Evolutionary conservation across 2,329 filamentous ascomycete species (phyloP).

Genomic region (Colletotrichum scovillei): DNA sequence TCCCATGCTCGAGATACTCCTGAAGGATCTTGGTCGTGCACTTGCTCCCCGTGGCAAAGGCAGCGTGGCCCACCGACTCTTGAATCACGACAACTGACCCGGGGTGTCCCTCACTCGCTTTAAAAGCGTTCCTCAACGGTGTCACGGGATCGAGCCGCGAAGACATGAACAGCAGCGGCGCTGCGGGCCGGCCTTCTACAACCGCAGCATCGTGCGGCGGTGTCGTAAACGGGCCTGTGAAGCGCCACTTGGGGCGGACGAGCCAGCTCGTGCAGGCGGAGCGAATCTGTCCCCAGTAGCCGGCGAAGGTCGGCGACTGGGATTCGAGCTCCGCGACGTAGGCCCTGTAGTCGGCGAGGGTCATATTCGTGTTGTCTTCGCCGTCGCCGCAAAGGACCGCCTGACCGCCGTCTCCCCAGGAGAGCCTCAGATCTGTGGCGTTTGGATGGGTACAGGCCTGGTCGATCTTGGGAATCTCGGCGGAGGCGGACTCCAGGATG

Average conservation of each 20-base stretch:
- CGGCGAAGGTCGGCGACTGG: constrained; percentile 46
- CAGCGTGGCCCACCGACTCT: constrained; percentile 45
- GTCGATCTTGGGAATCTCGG: neutral
- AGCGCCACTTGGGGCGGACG: constrained; percentile 53
- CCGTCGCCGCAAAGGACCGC: constrained; percentile 51
- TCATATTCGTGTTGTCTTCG: constrained; percentile 38
- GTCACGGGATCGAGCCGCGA: constrained; percentile 59
- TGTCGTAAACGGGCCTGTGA: constrained; percentile 48
- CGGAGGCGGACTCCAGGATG: neutral
- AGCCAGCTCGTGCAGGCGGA: constrained; percentile 53
- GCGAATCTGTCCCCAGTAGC: constrained; percentile 48
- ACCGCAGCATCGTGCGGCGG: constrained; percentile 40
- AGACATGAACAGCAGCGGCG: constrained; percentile 57
- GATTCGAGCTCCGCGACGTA: constrained; percentile 43
- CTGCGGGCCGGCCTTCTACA: constrained; percentile 46
- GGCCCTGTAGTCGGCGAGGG: constrained; percentile 40
- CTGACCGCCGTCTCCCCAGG: constrained; percentile 37
- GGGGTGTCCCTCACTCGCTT: constrained; percentile 42
- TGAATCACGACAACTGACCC: constrained; percentile 44
- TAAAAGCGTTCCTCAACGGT: constrained; percentile 51
- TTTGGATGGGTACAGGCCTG: constrained; percentile 19
- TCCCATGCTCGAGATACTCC: constrained; percentile 45
- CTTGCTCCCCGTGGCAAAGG: constrained; percentile 31
- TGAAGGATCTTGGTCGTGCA: constrained; percentile 39
- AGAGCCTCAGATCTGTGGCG: neutral